Percentiles rank a stretch among this genome's conserved stretches.
phyloP scores from a whole-genome alignment of 331 rosid species.

The Pyrus hybrid region DNA sequence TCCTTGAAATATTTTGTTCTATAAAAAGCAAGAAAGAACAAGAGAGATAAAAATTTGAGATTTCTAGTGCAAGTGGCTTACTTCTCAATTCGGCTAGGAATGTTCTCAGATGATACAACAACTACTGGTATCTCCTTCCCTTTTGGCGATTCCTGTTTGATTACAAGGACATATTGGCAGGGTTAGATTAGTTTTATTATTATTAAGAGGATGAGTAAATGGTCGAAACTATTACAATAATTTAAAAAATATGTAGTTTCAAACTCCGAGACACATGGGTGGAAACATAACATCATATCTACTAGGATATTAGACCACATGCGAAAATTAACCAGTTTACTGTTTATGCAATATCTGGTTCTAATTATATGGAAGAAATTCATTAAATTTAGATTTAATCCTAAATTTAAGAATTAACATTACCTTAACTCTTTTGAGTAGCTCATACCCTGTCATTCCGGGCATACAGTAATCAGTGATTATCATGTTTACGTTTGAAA shows the following conservation, averaged over 20 bases:
- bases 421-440: conserved; percentile 21
- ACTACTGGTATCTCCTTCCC: conserved; percentile 23
- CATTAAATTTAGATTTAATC: background rate
- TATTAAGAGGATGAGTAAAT: no score
- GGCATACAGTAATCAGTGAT: conserved; percentile 31
- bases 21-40: background rate
- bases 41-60: background rate
- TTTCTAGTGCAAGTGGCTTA: background rate
- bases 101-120: conserved; percentile 23
- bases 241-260: no score
- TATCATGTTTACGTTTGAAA: conserved; percentile 15
- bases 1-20: no score
- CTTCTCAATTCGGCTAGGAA: conserved; percentile 19
- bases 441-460: conserved; percentile 29
- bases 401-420: background rate
- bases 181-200: background rate
- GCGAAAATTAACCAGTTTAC: no score
- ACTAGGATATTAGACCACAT: no score
- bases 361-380: no score
- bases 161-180: background rate
- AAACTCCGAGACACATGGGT: no score
- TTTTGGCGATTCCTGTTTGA: conserved; percentile 26
- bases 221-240: no score
- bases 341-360: no score
- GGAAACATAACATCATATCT: no score